These are phyloP conservation scores for Scedosporium apiospermum DNA, from an alignment of 2,329 filamentous ascomycete species.

Conservation along the genomic window DNA sequence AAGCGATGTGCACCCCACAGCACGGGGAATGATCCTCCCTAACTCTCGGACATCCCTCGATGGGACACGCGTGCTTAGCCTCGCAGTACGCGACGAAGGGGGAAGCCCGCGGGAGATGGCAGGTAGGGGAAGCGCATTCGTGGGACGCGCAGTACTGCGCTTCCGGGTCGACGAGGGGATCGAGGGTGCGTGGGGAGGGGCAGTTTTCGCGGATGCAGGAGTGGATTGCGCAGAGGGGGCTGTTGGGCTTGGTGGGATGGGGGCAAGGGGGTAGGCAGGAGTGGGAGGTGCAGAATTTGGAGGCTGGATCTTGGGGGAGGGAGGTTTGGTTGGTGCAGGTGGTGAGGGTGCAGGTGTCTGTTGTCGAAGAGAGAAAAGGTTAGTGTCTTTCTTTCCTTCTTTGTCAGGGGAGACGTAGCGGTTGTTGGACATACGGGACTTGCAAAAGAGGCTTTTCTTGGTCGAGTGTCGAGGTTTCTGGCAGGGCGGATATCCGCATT, in stretches of 20 bases:
- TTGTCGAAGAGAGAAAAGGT: too few species aligned
- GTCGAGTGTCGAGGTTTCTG: slow-evolving; percentile 6
- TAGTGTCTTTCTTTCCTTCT: background rate
- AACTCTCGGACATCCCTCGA: slow-evolving; percentile 4
- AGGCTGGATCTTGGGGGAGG: slow-evolving; percentile 5
- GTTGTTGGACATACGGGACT: slow-evolving; percentile 6
- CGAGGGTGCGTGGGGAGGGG: slow-evolving; percentile 7
- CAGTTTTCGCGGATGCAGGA: slow-evolving; percentile 8
- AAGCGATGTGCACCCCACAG: slow-evolving; percentile 8
- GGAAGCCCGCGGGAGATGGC: background rate
- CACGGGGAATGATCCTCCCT: background rate
- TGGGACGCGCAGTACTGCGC: slow-evolving; percentile 9
- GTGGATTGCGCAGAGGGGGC: slow-evolving; percentile 10
- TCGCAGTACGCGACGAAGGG: slow-evolving; percentile 7
- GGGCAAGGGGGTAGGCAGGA: slow-evolving; percentile 7
- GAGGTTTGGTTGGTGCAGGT: slow-evolving; percentile 8
- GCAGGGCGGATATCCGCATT: slow-evolving; percentile 9
- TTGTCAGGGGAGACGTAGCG: background rate
- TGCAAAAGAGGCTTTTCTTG: slow-evolving; percentile 8
- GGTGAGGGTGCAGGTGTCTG: slow-evolving; percentile 8
- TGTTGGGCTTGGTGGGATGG: slow-evolving; percentile 5
- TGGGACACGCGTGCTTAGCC: slow-evolving; percentile 7
- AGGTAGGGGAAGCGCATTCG: slow-evolving; percentile 6
- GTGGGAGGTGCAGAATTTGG: slow-evolving; percentile 9
- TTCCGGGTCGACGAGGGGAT: slow-evolving; percentile 4